Percentiles rank a stretch among this genome's conserved stretches.
These are phyloP conservation scores for Emericellopsis atlantica DNA, from an alignment of 2,329 filamentous ascomycete genomes.

Conservation along the genomic window DNA sequence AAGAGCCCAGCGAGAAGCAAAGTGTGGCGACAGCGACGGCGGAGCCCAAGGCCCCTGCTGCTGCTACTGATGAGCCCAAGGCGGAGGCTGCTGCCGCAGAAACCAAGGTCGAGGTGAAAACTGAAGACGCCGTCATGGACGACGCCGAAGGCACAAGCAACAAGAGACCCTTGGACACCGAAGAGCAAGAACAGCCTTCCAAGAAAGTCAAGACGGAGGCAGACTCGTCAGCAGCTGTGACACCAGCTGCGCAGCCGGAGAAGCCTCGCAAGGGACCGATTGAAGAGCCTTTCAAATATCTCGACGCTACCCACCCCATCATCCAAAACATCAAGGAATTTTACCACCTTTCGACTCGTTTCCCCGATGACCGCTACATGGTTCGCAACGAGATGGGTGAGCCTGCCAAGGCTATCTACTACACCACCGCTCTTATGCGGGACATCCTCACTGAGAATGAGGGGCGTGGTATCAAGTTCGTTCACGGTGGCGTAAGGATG, in stretches of 20 bases:
- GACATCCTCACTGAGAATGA: conserved; percentile 83
- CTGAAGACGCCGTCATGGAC: conserved; percentile 9
- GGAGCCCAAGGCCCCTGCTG: conserved; percentile 8
- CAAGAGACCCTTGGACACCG: conserved; percentile 22
- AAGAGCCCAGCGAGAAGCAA: conserved; percentile 2
- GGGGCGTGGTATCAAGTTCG: conserved; percentile 83
- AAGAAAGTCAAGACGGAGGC: conserved; percentile 36
- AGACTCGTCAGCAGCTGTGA: conserved; percentile 1
- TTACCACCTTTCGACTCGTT: conserved; percentile 72
- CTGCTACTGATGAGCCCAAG: neutral
- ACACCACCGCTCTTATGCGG: conserved; percentile 73
- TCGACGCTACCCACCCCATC: conserved; percentile 61
- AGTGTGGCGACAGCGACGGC: conserved; percentile 15
- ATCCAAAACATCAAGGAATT: conserved; percentile 69
- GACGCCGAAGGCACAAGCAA: conserved; percentile 15
- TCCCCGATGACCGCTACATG: conserved; percentile 87
- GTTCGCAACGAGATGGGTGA: conserved; percentile 85
- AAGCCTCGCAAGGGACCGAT: conserved; percentile 38
- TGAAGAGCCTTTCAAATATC: conserved; percentile 93
- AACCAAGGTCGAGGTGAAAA: neutral
- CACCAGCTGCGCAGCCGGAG: conserved; percentile 1
- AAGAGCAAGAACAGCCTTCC: conserved; percentile 23
- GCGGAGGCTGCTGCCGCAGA: neutral
- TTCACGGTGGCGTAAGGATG: conserved; percentile 96
- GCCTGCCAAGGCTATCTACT: conserved; percentile 92